Evolutionary conservation across 1,284 basidiomycete species (phyloP).

Genomic region (Tilletia caries): DNA sequence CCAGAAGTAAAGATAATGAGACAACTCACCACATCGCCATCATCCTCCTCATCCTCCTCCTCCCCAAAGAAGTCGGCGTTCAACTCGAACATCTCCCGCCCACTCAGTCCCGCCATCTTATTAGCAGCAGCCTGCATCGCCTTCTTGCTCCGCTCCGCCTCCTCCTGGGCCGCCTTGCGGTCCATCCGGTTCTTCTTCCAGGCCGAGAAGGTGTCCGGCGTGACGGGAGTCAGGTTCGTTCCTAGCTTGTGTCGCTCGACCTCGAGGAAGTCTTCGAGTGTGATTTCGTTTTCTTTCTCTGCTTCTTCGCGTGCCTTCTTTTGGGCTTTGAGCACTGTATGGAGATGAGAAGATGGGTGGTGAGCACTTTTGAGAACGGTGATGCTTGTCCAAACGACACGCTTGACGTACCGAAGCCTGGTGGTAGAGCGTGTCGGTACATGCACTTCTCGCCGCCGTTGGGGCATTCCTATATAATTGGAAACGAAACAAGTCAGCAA

Average conservation of each 20-base stretch:
- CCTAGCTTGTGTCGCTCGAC: conserved; percentile 79
- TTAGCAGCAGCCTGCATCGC: conserved; percentile 73
- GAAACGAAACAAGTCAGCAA: conserved; percentile 64
- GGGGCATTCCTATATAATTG: conserved; percentile 57
- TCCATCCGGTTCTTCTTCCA: conserved; percentile 72
- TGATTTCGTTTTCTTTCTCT: conserved; percentile 78
- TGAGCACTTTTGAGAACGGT: background rate
- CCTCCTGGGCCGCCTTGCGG: conserved; percentile 76
- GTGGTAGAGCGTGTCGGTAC: conserved; percentile 91
- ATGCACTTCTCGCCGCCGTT: conserved; percentile 71
- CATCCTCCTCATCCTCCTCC: conserved; percentile 63
- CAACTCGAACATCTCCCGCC: conserved; percentile 86
- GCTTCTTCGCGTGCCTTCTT: conserved; percentile 63
- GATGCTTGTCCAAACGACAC: too few species aligned
- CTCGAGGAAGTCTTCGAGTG: conserved; percentile 94
- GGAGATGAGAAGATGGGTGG: background rate
- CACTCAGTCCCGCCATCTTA: conserved; percentile 88
- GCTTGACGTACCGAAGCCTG: conserved; percentile 56
- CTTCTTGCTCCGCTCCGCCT: conserved; percentile 83
- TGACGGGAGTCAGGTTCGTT: conserved; percentile 83
- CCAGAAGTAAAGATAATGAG: too few species aligned
- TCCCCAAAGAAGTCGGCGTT: conserved; percentile 93
- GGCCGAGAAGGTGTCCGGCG: conserved; percentile 80
- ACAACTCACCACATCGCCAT: conserved; percentile 50
- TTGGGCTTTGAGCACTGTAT: conserved; percentile 73